These are phyloP conservation scores for Phoma sp. DNA, from an alignment of 2,329 filamentous ascomycete species.

Conservation along the genomic window DNA sequence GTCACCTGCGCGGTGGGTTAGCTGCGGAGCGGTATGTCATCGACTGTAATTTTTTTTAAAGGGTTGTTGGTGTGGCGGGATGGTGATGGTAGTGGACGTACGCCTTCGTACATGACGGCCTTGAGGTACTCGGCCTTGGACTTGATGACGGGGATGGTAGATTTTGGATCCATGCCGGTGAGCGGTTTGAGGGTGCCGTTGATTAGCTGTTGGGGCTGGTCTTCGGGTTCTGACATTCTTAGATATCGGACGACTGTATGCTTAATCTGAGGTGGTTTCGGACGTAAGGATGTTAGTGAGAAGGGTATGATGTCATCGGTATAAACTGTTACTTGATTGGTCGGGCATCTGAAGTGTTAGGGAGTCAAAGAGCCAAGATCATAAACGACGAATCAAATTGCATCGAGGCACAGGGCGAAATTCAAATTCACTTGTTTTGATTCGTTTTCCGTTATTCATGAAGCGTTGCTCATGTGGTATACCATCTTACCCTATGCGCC, in stretches of 20 bases:
- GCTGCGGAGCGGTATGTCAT: background rate
- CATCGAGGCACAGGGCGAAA: too few relatives aligned
- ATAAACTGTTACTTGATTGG: slow-evolving; percentile 1
- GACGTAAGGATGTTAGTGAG: background rate
- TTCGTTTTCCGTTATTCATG: slow-evolving; percentile 14
- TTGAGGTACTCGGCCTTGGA: slow-evolving; percentile 37
- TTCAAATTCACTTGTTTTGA: background rate
- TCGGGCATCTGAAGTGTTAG: slow-evolving; percentile 4
- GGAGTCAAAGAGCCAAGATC: too few relatives aligned
- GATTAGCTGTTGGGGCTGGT: slow-evolving; percentile 13
- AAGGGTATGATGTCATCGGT: slow-evolving; percentile 9
- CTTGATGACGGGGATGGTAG: slow-evolving; percentile 30
- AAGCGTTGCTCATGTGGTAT: slow-evolving; percentile 17
- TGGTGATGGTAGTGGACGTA: background rate
- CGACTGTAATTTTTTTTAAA: too few relatives aligned
- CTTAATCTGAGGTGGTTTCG: background rate
- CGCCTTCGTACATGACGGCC: slow-evolving; percentile 39
- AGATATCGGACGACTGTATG: background rate
- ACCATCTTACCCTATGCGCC: slow-evolving; percentile 12
- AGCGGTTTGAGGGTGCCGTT: slow-evolving; percentile 12
- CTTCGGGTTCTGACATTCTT: slow-evolving; percentile 1
- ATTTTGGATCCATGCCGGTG: slow-evolving; percentile 3
- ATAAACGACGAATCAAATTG: too few relatives aligned
- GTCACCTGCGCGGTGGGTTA: slow-evolving; percentile 20
- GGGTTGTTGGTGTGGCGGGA: background rate